A percentile compares a stretch with the other conserved stretches of the same genome.
These are phyloP conservation scores for Kwoniella sp. DNA, from an alignment of 768 basidiomycete genomes.

Conservation along the genomic window DNA sequence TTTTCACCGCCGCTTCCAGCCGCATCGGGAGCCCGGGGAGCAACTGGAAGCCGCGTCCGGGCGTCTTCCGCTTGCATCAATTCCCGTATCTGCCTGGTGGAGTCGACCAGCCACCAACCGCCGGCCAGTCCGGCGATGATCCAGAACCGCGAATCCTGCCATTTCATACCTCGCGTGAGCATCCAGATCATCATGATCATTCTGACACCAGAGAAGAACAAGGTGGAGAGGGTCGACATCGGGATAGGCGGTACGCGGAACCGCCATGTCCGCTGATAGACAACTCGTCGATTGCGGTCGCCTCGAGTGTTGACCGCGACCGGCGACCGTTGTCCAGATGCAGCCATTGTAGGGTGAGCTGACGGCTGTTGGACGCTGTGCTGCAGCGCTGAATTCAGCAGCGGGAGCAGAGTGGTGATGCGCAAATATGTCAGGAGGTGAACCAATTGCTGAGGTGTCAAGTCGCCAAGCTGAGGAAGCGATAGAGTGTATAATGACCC, in stretches of 20 bases:
- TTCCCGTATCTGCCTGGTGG: not conserved
- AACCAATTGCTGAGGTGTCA: slow-evolving; percentile 20
- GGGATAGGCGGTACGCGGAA: slow-evolving; percentile 16
- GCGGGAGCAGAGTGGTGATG: slow-evolving; percentile 28
- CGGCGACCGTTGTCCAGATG: not conserved
- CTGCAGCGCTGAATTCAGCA: not conserved
- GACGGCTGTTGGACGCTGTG: not conserved
- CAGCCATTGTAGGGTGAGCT: not conserved
- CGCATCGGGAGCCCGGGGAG: not conserved
- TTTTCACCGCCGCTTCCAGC: not conserved
- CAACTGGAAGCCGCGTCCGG: not conserved
- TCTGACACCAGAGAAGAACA: slow-evolving; percentile 27
- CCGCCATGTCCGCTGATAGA: slow-evolving; percentile 17
- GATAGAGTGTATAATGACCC: slow-evolving; percentile 17
- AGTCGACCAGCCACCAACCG: slow-evolving; percentile 34
- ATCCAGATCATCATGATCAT: slow-evolving; percentile 36
- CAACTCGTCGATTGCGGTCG: not conserved
- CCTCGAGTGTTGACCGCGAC: not conserved
- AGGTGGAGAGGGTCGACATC: slow-evolving; percentile 9
- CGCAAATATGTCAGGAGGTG: slow-evolving; percentile 32
- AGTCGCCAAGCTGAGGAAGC: slow-evolving; percentile 20
- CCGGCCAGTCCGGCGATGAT: slow-evolving; percentile 25
- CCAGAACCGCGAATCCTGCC: slow-evolving; percentile 32
- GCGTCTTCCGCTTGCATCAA: not conserved
- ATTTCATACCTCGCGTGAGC: slow-evolving; percentile 35